phyloP scores from a whole-genome alignment of 2,329 filamentous ascomycete species.

The Clonostachys rhizophaga region DNA sequence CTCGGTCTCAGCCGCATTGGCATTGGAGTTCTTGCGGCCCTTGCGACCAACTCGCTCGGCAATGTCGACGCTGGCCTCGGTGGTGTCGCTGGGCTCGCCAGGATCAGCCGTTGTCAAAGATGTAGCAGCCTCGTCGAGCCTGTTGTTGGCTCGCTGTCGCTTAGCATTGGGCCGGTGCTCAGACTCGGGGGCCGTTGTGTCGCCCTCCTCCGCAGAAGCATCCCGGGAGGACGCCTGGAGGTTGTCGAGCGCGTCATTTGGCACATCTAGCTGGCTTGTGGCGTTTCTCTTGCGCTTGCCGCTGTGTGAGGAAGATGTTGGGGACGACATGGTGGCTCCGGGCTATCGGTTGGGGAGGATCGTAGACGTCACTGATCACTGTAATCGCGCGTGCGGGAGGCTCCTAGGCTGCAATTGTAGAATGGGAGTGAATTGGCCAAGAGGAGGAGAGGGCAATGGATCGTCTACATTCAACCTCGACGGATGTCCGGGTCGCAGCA shows the following conservation, averaged over 20 bases:
- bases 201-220: conserved; percentile 76
- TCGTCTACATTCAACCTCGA: neutral
- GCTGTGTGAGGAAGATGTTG: conserved; percentile 45
- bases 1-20: conserved; percentile 14
- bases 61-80: conserved; percentile 63
- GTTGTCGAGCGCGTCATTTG: conserved; percentile 25
- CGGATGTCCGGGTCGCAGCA: too few relatives aligned
- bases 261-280: conserved; percentile 42
- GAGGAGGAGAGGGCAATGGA: neutral
- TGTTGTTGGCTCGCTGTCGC: conserved; percentile 64
- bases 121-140: too few relatives aligned
- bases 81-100: conserved; percentile 67
- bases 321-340: conserved; percentile 49
- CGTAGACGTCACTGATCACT: neutral
- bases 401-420: neutral
- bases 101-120: conserved; percentile 49
- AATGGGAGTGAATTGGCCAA: neutral
- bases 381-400: neutral
- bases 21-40: conserved; percentile 38
- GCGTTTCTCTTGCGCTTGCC: conserved; percentile 79
- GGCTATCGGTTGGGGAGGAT: neutral
- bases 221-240: conserved; percentile 70
- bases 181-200: conserved; percentile 64
- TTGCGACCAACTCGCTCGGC: conserved; percentile 55
- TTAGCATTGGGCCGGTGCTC: conserved; percentile 60